phyloP scores from a whole-genome alignment of 805 yeast genomes.

The Lipomyces spencermartinsiae region DNA sequence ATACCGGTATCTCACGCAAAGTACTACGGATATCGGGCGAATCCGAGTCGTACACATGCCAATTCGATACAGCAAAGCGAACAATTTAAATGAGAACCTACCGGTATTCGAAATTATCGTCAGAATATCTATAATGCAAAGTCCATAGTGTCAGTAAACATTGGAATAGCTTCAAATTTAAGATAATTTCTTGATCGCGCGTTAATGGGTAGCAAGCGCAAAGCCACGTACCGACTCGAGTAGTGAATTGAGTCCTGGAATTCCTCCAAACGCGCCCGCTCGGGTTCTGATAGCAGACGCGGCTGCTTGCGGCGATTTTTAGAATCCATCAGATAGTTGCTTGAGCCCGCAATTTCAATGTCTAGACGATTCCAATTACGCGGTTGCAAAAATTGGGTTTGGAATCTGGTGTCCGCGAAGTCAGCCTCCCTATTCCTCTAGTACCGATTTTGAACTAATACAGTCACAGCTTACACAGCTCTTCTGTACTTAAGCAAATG shows the following conservation, averaged over 20 bases:
- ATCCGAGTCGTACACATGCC: neutral
- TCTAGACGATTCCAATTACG: neutral
- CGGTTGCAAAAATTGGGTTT: neutral
- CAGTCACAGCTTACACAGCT: neutral
- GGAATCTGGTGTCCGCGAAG: neutral
- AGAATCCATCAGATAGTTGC: constrained; percentile 22
- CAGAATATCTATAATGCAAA: constrained; percentile 66
- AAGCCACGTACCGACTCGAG: constrained; percentile 65
- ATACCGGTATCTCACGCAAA: neutral
- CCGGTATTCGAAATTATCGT: constrained; percentile 86
- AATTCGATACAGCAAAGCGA: neutral
- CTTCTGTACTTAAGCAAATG: neutral
- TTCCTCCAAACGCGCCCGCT: constrained; percentile 84
- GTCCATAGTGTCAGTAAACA: neutral
- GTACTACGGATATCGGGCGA: neutral
- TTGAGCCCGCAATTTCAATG: neutral
- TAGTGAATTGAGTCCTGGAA: constrained; percentile 94
- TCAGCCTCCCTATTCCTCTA: neutral
- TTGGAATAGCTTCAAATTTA: neutral
- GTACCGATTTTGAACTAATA: neutral
- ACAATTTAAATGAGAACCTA: constrained; percentile 26
- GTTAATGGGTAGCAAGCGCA: neutral
- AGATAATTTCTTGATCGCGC: neutral
- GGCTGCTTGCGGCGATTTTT: constrained; percentile 40
- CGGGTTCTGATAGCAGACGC: constrained; percentile 80